Conservation (phyloP, 1,139 yeast genomes). For the Candida sanyaensis region DNA sequence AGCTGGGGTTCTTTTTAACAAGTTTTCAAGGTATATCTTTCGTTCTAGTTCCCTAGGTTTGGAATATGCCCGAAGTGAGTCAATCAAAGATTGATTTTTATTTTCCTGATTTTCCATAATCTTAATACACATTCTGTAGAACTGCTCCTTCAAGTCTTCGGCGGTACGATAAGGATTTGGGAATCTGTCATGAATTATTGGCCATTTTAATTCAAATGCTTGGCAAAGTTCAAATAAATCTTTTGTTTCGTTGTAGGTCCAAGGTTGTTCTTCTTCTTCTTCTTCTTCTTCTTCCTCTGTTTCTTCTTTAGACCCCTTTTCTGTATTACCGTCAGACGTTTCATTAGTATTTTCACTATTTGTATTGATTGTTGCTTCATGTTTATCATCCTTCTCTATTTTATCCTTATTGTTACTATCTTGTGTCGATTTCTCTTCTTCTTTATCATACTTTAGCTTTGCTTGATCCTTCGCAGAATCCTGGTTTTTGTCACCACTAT, state of each 20-base stretch:
- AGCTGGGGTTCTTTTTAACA: slow-evolving; percentile 85
- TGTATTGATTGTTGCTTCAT: slow-evolving; percentile 3
- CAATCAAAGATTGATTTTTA: slow-evolving; percentile 48
- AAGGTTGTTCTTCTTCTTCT: slow-evolving; percentile 29
- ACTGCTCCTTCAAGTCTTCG: slow-evolving; percentile 84
- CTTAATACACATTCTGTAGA: slow-evolving; percentile 53
- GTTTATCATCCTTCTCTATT: slow-evolving; percentile 3
- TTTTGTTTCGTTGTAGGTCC: slow-evolving; percentile 80
- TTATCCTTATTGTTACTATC: background rate
- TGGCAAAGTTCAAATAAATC: slow-evolving; percentile 73
- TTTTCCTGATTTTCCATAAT: slow-evolving; percentile 48
- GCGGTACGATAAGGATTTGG: slow-evolving; percentile 42
- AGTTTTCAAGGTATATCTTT: slow-evolving; percentile 74
- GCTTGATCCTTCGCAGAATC: too few relatives aligned
- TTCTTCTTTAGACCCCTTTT: background rate
- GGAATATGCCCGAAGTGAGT: slow-evolving; percentile 56
- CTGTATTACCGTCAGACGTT: slow-evolving; percentile 7
- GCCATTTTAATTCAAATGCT: slow-evolving; percentile 85
- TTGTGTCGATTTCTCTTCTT: slow-evolving; percentile 1
- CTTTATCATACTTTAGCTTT: background rate
- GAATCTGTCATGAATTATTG: slow-evolving; percentile 77
- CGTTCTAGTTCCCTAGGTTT: slow-evolving; percentile 72
- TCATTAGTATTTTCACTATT: slow-evolving; percentile 3
- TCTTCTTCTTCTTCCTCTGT: too few relatives aligned
- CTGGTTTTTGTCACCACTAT: background rate